phyloP scores from a whole-genome alignment of 345 rosid genomes.

The Ceriops decandra region DNA sequence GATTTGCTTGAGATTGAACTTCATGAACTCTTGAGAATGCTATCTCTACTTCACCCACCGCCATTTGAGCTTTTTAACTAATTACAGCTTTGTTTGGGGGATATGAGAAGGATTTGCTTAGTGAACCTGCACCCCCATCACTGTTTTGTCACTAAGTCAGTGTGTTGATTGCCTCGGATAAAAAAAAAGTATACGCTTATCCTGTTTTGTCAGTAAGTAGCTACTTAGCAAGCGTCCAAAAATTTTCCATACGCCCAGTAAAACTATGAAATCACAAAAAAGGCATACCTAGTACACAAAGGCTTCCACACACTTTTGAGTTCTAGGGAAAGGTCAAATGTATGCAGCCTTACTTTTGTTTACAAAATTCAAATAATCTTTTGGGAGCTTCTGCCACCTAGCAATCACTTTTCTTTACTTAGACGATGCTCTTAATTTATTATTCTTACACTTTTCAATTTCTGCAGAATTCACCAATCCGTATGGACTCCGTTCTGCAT shows the following conservation, averaged over 20 bases:
- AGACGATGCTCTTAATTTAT: neutral
- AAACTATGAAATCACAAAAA: neutral
- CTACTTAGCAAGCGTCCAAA: neutral
- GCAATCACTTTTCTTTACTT: neutral
- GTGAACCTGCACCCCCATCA: neutral
- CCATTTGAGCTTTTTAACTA: too few species aligned
- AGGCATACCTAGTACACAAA: too few species aligned
- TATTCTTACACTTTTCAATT: neutral
- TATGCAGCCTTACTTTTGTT: neutral
- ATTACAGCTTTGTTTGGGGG: neutral
- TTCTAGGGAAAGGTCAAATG: too few species aligned
- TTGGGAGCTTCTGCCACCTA: neutral
- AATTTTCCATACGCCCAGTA: too few species aligned
- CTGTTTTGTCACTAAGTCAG: neutral
- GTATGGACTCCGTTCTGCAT: conserved; percentile 65
- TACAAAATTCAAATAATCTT: neutral
- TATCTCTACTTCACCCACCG: too few species aligned
- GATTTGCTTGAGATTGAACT: too few species aligned
- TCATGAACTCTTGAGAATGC: too few species aligned
- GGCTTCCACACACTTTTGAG: too few species aligned
- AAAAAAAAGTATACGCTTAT: neutral
- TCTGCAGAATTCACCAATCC: conserved; percentile 82
- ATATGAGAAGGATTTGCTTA: neutral
- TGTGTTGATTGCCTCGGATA: neutral
- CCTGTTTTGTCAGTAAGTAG: neutral